These are phyloP conservation scores for Lizonia empirigonia DNA, from an alignment of 2,329 filamentous ascomycete species.

Conservation along the genomic window DNA sequence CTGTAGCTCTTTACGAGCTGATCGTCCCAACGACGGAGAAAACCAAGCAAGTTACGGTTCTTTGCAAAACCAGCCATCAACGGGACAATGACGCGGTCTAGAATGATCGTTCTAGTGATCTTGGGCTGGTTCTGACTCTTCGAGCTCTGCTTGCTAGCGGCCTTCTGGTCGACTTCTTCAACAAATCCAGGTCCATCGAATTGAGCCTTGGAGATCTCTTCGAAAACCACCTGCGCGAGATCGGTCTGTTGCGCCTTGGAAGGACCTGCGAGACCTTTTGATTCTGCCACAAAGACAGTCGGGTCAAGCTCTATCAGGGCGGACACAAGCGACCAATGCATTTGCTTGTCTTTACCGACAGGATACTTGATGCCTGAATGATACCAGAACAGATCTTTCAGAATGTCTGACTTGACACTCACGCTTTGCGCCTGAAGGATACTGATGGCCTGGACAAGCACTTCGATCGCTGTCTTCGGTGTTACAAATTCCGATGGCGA, in stretches of 20 bases:
- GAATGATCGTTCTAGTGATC: slow-evolving; percentile 2
- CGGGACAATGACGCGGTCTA: slow-evolving; percentile 35
- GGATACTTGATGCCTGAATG: slow-evolving; percentile 42
- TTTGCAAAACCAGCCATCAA: slow-evolving; percentile 43
- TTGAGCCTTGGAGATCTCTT: slow-evolving; percentile 33
- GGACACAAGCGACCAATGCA: slow-evolving; percentile 42
- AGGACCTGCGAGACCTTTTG: slow-evolving; percentile 18
- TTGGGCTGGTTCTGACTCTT: not conserved
- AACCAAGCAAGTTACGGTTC: slow-evolving; percentile 43
- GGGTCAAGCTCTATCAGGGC: slow-evolving; percentile 43
- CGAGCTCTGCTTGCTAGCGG: not conserved
- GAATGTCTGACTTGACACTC: slow-evolving; percentile 32
- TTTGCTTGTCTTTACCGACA: slow-evolving; percentile 19
- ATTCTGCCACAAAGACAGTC: slow-evolving; percentile 38
- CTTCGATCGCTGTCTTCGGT: slow-evolving; percentile 25
- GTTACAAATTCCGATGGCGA: slow-evolving; percentile 29
- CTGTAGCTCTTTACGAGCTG: slow-evolving; percentile 35
- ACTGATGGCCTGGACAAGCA: slow-evolving; percentile 33
- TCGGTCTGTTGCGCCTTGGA: slow-evolving; percentile 28
- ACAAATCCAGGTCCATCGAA: slow-evolving; percentile 18
- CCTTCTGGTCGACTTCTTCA: slow-evolving; percentile 1
- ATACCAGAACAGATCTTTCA: slow-evolving; percentile 44
- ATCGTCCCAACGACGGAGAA: slow-evolving; percentile 43
- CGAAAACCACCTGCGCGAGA: slow-evolving; percentile 37
- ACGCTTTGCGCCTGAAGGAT: slow-evolving; percentile 34